phyloP scores from a whole-genome alignment of 139 green algal species.

The Limnomonas spitsbergensis region DNA sequence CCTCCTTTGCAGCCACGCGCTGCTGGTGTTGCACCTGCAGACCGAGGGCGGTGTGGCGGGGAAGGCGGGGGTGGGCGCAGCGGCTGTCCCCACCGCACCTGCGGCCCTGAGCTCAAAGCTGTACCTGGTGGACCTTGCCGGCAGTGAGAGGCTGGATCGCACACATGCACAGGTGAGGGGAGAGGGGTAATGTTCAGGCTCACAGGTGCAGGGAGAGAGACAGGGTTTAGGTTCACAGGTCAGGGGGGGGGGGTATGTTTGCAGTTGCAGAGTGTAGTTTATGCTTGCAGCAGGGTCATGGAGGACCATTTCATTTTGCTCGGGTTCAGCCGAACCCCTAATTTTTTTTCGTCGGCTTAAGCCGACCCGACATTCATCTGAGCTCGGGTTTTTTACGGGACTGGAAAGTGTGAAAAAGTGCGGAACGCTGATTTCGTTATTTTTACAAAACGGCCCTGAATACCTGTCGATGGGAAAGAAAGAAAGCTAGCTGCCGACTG shows the following conservation, averaged over 20 bases:
- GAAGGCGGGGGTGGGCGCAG: background rate
- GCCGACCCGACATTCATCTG: no score
- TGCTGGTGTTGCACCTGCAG: constrained; percentile 78
- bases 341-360: background rate
- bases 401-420: no score
- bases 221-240: no score
- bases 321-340: background rate
- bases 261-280: background rate
- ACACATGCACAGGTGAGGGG: constrained; percentile 3
- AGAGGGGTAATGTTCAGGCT: no score
- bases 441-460: no score
- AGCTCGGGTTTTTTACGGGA: no score
- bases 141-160: constrained; percentile 31
- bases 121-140: constrained; percentile 42
- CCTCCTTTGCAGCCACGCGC: constrained; percentile 71
- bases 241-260: background rate
- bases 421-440: no score
- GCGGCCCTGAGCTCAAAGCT: constrained; percentile 22
- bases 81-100: background rate
- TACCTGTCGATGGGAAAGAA: no score
- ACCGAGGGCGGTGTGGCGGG: background rate
- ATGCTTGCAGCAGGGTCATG: background rate
- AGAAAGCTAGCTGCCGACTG: no score
- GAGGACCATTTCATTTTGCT: background rate
- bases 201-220: no score